A percentile compares a stretch with the other conserved stretches of the same genome.
These are phyloP conservation scores for Blastobotrys parvus DNA, from an alignment of 805 yeast species.

Conservation along the genomic window DNA sequence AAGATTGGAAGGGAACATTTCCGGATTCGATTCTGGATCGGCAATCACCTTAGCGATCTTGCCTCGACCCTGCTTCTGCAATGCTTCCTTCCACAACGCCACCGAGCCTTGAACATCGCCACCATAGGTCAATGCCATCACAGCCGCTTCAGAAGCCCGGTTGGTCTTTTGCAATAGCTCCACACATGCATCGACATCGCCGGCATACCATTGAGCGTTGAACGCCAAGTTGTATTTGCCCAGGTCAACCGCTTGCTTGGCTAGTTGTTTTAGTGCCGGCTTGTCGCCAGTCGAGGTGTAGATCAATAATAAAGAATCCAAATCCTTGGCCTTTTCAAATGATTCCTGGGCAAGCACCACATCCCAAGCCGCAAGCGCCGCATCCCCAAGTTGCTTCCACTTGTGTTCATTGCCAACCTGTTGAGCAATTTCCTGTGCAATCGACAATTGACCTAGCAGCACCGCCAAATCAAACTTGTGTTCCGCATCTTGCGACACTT, in stretches of 20 bases:
- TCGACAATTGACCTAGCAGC: conserved; percentile 56
- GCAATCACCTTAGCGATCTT: conserved; percentile 56
- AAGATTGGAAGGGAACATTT: conserved; percentile 28
- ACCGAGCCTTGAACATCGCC: conserved; percentile 42
- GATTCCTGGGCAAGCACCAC: conserved; percentile 72
- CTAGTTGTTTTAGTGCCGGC: conserved; percentile 52
- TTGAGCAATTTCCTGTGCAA: conserved; percentile 46
- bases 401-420: conserved; percentile 43
- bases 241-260: conserved; percentile 52
- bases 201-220: conserved; percentile 82
- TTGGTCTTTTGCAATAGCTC: conserved; percentile 58
- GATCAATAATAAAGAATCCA: conserved; percentile 71
- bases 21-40: conserved; percentile 32
- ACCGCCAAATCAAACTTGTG: conserved; percentile 88
- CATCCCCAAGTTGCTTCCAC: conserved; percentile 91
- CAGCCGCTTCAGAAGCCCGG: conserved; percentile 75
- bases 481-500: conserved; percentile 77
- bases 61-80: conserved; percentile 43
- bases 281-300: conserved; percentile 74
- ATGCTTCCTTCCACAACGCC: conserved; percentile 57
- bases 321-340: conserved; percentile 70
- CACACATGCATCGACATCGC: conserved; percentile 57
- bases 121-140: conserved; percentile 69
- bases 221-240: conserved; percentile 89
- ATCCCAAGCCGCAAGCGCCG: conserved; percentile 71